Evolutionary conservation across 306 rosid species (phyloP).

Genomic region (Acacia melanoxylon): DNA sequence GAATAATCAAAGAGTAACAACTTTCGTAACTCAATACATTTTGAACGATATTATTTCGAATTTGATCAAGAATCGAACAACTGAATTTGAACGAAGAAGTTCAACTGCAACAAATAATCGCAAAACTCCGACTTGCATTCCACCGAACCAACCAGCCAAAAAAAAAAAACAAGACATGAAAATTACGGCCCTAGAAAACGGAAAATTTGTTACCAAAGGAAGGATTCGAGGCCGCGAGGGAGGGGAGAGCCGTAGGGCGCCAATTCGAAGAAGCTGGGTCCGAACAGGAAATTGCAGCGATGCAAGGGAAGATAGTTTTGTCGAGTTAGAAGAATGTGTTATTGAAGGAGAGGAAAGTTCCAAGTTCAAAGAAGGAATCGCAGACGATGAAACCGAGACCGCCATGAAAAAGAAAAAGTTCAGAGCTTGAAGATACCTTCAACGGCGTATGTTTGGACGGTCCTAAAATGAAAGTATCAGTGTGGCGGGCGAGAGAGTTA

Average conservation of each 20-base stretch:
- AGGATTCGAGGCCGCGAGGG: constrained; percentile 42
- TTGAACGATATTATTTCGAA: background rate
- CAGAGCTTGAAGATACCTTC: background rate
- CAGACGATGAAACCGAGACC: constrained; percentile 46
- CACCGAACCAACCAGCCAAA: background rate
- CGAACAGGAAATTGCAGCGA: constrained; percentile 47
- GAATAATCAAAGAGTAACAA: background rate
- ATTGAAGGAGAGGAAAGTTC: constrained; percentile 18
- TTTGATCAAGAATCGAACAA: background rate
- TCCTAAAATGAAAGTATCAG: background rate
- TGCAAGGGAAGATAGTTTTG: constrained; percentile 32
- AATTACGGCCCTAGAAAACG: background rate
- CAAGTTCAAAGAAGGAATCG: constrained; percentile 35
- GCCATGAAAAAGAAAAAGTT: constrained; percentile 39
- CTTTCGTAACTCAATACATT: background rate
- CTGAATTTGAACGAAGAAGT: background rate
- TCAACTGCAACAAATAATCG: background rate
- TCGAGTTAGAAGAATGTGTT: constrained; percentile 20
- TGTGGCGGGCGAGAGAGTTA: background rate
- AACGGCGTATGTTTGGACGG: background rate
- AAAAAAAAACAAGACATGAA: background rate
- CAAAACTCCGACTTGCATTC: background rate
- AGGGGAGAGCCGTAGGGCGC: constrained; percentile 26
- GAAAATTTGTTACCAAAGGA: constrained; percentile 42
- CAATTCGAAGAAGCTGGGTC: constrained; percentile 36